Evolutionary conservation across 371 early-diverging fungal species (phyloP), one percentile per base, ranked within the genome.

Genomic region (Enteropsectra breve): DNA sequence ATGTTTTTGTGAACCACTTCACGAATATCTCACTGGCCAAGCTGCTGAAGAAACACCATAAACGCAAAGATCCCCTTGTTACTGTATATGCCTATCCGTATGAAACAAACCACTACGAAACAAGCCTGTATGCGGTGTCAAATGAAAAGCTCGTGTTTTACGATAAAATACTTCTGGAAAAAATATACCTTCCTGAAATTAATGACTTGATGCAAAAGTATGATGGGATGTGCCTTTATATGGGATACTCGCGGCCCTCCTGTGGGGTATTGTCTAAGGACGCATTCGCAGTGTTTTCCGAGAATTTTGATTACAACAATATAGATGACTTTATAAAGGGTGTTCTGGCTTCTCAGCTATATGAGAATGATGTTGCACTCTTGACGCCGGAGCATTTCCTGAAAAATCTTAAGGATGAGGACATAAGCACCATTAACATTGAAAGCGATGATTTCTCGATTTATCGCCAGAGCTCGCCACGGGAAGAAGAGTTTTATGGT

Each of bases 291-390:
- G n/a, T 69, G 0, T 74, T 74, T 69, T 45, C 61, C 0, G 74
- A 74, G 18, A 69, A 74, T 53, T 74, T 74, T 50, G 74, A 74
- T 55, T 74, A 48, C 49, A 29, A 23, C 45, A 57, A 32, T 30
- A 13, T 74, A 2, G 57, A 33, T 18, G 74, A 74, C 45, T 65
- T 74, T 1, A 49, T 74, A 5, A 38, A 53, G 29, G 63, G 63
- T 24, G n/a, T 73, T 37, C 30, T 64, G 26, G 66, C 53, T 34
- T 73, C 61, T 60, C 55, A 59, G 37, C 37, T 55, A 21, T 73
- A 70, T 30, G 38, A 53, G 13, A 45, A 53, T 30, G 68, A 73
- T 52, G 50, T 73, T 23, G 11, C 11, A 32, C 11, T 52, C 11
- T 11, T 40, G 11, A 40, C 40, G 40, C 40, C 11, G 18, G 40